Base-by-base conservation (phyloP, 768 basidiomycete genomes). In the Suillus alpinus region DNA sequence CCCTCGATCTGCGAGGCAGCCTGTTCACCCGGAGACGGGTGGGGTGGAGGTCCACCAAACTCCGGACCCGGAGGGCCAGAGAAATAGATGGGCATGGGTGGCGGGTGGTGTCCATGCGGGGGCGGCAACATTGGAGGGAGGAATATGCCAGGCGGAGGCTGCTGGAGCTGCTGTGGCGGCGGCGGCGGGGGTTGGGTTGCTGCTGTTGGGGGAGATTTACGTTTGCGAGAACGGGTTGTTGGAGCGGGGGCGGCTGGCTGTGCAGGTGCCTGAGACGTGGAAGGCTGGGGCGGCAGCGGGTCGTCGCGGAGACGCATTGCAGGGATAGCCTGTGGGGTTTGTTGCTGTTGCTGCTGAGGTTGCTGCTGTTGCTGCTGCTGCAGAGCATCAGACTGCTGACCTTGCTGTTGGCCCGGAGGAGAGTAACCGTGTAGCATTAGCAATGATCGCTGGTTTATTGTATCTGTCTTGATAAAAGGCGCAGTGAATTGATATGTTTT, bases 241-340 rank as follows among this genome's bases (percentile, higher is more conserved):
- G 65, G 39, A 29, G 64, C 37, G 32, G 16, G 63, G 6, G n/a
- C 60, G 40, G 68, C 37, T 18, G 56, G 44, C 40, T 44, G 56
- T 57, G 62, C n/a, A 18, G 62, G 29, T 20, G 36, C 20, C 26
- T 63, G 71, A 18, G 69, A 49, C 0, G 70, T 32, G 14, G 71
- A 49, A 3, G 66, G 32, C 36, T 64, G 65, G 0, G 63, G 18
- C 2, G 70, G 62, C 23, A 66, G 63, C 14, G 74, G 81, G 56
- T 88, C 86, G 47, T 88, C 87, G 68, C 84, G 82, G 43, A 89
- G 80, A 67, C 87, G 83, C 83, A 86, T 83, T n/a, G 75, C 67
- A 2, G 65, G 67, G 0, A 68, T 63, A 1, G 66, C 2, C 26
- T 69, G 63, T 8, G 65, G 55, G 16, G 65, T 51, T 34, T 60